Evolutionary conservation across 305 asterid species (phyloP).

Genomic region (Fraxinus floribunda): DNA sequence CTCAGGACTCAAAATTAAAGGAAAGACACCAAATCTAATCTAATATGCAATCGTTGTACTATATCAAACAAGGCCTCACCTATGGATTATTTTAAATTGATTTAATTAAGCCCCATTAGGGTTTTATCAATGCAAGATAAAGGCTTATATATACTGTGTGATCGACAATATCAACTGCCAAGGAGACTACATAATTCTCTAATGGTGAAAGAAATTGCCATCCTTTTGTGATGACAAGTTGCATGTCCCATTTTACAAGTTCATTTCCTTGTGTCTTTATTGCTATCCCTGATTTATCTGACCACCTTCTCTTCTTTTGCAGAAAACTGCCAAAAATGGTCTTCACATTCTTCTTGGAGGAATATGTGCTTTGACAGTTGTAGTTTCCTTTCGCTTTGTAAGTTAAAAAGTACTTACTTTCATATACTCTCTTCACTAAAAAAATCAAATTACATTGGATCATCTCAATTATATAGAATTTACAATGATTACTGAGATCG

Average conservation of each 20-base stretch:
- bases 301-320: constrained; percentile 34
- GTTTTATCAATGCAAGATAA: background rate
- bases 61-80: background rate
- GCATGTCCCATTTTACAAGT: constrained; percentile 10
- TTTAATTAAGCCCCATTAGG: background rate
- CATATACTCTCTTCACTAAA: constrained; percentile 3
- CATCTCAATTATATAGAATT: background rate
- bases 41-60: background rate
- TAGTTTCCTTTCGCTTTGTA: constrained; percentile 89
- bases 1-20: background rate
- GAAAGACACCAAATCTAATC: background rate
- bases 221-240: constrained; percentile 15
- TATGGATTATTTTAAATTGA: background rate
- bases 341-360: constrained; percentile 95
- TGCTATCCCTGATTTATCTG: constrained; percentile 18
- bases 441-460: constrained; percentile 10
- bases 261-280: background rate
- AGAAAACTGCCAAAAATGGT: constrained; percentile 85
- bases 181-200: background rate
- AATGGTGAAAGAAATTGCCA: constrained; percentile 2
- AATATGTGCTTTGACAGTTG: constrained; percentile 81
- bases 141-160: background rate
- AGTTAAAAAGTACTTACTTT: constrained; percentile 37
- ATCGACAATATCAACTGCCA: background rate
- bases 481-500: background rate